Percentiles rank a stretch among this genome's conserved stretches.
phyloP scores from a whole-genome alignment of 176 grass and related monocot species.

The Thalia dealbata region DNA sequence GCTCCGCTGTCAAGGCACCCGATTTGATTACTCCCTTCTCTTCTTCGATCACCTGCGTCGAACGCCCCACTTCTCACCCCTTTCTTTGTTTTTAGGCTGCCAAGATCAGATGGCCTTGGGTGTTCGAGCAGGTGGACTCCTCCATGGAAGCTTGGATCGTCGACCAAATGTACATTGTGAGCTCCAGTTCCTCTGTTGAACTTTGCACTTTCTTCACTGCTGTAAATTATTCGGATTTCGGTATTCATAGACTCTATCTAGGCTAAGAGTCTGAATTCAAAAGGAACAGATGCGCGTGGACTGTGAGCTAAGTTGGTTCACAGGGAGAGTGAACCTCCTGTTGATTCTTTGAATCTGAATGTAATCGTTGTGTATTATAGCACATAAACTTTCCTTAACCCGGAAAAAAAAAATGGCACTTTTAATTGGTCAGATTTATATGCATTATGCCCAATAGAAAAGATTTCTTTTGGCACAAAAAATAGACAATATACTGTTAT shows the following conservation, averaged over 20 bases:
- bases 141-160: slow-evolving; percentile 68
- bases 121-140: slow-evolving; percentile 49
- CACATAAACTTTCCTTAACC: too few relatives aligned
- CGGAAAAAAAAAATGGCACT: too few relatives aligned
- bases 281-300: too few relatives aligned
- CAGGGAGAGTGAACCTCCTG: too few relatives aligned
- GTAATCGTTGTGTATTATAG: too few relatives aligned
- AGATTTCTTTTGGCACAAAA: not conserved
- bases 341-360: too few relatives aligned
- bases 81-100: slow-evolving; percentile 38
- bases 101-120: slow-evolving; percentile 68
- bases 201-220: not conserved
- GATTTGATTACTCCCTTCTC: not conserved
- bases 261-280: not conserved
- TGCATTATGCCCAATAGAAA: not conserved
- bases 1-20: slow-evolving; percentile 73
- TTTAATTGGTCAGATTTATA: not conserved
- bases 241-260: not conserved
- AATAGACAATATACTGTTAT: too few relatives aligned
- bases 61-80: not conserved
- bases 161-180: slow-evolving; percentile 79
- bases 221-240: not conserved
- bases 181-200: not conserved
- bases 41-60: not conserved
- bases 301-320: too few relatives aligned